phyloP scores from a whole-genome alignment of 176 grass and related monocot genomes.

The Pharus latifolius region DNA sequence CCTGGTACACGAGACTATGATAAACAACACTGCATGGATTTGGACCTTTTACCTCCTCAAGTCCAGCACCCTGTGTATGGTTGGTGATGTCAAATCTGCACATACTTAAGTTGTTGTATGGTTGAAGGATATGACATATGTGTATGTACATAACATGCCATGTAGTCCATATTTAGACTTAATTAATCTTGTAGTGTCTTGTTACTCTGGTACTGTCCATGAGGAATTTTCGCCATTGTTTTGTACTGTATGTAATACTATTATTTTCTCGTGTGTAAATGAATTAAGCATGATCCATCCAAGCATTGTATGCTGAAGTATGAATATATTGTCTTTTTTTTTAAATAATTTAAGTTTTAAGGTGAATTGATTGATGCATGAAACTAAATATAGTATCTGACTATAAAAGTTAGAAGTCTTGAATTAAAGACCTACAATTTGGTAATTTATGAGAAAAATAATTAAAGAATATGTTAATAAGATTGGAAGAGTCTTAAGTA shows the following conservation, averaged over 20 bases:
- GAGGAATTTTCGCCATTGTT: not conserved
- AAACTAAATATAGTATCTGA: no score
- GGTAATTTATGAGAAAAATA: no score
- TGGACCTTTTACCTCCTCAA: slow-evolving; percentile 50
- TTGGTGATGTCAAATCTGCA: not conserved
- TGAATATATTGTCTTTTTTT: no score
- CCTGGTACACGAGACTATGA: slow-evolving; percentile 49
- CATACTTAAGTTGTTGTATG: not conserved
- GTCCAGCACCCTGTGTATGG: slow-evolving; percentile 31
- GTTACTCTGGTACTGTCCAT: not conserved
- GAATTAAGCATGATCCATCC: no score
- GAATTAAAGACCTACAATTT: no score
- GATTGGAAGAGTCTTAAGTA: no score
- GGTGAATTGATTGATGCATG: no score
- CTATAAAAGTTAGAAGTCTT: no score
- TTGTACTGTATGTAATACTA: not conserved
- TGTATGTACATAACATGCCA: slow-evolving; percentile 9
- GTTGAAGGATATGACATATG: not conserved
- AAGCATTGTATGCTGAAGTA: no score
- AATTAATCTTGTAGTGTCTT: not conserved
- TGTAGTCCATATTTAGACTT: not conserved
- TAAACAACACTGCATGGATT: slow-evolving; percentile 47
- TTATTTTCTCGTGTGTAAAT: no score
- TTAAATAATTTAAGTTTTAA: no score
- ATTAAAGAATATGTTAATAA: no score